Conservation (phyloP, 108 stramenopile genomes). For the Discostella stelligeroides region DNA sequence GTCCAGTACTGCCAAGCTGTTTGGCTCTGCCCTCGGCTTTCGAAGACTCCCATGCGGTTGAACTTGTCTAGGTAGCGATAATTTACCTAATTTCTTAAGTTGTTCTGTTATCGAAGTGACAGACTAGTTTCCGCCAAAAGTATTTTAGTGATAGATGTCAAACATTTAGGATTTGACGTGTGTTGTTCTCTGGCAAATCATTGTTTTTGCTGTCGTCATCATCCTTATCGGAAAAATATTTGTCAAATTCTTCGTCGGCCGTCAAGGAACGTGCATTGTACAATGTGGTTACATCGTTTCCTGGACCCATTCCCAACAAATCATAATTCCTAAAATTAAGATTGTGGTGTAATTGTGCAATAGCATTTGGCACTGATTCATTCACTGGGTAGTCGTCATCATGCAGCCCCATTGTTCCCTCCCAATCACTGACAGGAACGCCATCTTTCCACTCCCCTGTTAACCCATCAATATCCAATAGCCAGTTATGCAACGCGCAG, state of each 20-base stretch:
- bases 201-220: no score
- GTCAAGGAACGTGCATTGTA: no score
- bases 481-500: conserved; percentile 43
- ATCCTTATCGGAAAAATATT: no score
- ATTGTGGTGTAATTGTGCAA: no score
- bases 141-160: conserved; percentile 29
- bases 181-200: no score
- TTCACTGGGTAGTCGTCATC: no score
- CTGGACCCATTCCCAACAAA: no score
- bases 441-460: conserved; percentile 5
- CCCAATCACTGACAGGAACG: background rate
- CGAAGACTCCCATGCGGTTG: background rate
- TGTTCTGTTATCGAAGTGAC: conserved; percentile 29
- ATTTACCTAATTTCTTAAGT: conserved; percentile 1
- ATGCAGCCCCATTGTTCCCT: background rate
- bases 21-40: background rate
- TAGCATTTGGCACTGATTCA: no score
- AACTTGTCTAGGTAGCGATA: conserved; percentile 3
- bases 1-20: background rate
- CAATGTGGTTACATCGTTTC: no score
- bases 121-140: conserved; percentile 32
- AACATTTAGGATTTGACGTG: no score
- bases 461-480: conserved; percentile 39
- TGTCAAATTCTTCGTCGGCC: no score
- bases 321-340: no score